Evolutionary conservation across 371 early-diverging fungal species (phyloP).

Genomic region (Saksenaea vasiformis): DNA sequence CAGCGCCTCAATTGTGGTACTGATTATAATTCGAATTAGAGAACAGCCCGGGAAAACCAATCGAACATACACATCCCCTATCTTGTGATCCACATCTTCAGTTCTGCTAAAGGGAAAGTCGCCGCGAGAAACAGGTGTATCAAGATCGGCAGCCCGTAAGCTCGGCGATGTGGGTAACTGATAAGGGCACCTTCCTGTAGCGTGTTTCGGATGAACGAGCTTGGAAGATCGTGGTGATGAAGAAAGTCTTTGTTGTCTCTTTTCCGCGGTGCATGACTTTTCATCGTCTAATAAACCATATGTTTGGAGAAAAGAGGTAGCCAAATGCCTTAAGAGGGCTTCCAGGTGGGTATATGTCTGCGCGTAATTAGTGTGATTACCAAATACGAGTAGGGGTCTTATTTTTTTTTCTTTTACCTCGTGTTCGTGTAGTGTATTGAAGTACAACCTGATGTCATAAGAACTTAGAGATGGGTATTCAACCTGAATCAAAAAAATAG

Average conservation of each 20-base stretch:
- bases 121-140: not conserved
- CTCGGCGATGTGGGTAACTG: not conserved
- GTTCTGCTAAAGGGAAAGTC: too few relatives aligned
- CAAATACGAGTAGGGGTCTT: not conserved
- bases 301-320: conserved; percentile 10
- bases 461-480: conserved; percentile 34
- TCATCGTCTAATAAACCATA: conserved; percentile 6
- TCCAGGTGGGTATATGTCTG: conserved; percentile 7
- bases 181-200: not conserved
- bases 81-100: too few relatives aligned
- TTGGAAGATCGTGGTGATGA: not conserved
- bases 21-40: too few relatives aligned
- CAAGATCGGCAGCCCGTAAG: not conserved
- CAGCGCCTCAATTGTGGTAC: too few relatives aligned
- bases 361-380: not conserved
- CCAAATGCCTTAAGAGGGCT: conserved; percentile 1
- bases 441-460: conserved; percentile 43
- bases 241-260: not conserved
- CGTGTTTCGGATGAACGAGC: not conserved
- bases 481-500: conserved; percentile 56
- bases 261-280: not conserved
- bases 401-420: too few relatives aligned
- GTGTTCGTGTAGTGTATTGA: conserved; percentile 19
- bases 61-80: too few relatives aligned
- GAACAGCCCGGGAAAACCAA: too few relatives aligned